These are phyloP conservation scores for Kuraishia floccosa DNA, from an alignment of 805 yeast species.

Conservation along the genomic window DNA sequence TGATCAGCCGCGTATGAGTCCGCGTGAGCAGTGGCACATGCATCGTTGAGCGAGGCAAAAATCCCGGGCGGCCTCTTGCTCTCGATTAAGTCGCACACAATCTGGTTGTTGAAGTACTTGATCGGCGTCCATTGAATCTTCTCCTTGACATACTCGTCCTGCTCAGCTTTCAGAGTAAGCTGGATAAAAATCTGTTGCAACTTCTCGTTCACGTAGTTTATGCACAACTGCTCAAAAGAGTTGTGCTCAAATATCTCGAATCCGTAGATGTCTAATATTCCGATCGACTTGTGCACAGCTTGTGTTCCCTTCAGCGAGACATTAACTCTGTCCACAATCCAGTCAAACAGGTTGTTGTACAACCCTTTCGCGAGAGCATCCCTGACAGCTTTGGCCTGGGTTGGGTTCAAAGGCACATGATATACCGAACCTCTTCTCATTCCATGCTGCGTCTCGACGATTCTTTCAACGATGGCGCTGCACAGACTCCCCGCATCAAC, in stretches of 20 bases:
- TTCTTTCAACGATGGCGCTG: conserved; percentile 65
- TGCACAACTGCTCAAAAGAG: conserved; percentile 91
- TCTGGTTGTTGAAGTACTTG: conserved; percentile 89
- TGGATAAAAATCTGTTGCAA: conserved; percentile 95
- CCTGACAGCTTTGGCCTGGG: conserved; percentile 90
- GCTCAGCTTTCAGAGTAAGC: conserved; percentile 91
- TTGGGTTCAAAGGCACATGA: conserved; percentile 84
- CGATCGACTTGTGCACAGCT: conserved; percentile 52
- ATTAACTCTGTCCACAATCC: conserved; percentile 93
- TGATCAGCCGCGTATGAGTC: conserved; percentile 95
- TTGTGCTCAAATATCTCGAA: conserved; percentile 93
- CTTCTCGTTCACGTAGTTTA: conserved; percentile 92
- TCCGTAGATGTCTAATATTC: conserved; percentile 92
- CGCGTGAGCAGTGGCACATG: conserved; percentile 97
- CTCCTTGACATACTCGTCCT: conserved; percentile 93
- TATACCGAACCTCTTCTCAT: conserved; percentile 85
- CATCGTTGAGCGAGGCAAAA: conserved; percentile 93
- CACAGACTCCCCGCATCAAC: conserved; percentile 59
- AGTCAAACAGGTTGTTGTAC: conserved; percentile 85
- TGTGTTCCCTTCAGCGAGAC: conserved; percentile 49
- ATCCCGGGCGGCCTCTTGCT: conserved; percentile 91
- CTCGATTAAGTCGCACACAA: conserved; percentile 95
- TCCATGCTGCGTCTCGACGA: conserved; percentile 86
- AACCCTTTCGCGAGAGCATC: conserved; percentile 94
- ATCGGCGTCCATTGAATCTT: conserved; percentile 97